Percentiles rank a stretch among this genome's conserved stretches.
Evolutionary conservation across 2,329 filamentous ascomycete species (phyloP).

Genomic region (Diaporthe capsici): DNA sequence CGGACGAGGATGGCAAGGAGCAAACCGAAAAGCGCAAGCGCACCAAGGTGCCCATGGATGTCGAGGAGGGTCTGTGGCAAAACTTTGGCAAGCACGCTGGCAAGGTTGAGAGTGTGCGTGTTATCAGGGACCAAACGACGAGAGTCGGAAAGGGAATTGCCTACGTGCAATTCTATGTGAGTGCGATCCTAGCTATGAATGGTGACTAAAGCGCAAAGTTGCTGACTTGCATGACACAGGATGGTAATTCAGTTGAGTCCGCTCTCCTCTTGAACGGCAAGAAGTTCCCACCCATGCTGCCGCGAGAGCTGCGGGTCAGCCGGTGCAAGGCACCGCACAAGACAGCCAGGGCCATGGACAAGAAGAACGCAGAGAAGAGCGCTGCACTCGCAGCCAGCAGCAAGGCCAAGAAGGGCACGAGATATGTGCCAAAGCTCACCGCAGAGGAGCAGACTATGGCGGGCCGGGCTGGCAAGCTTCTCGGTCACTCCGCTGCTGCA

Average conservation of each 20-base stretch:
- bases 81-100: constrained; percentile 81
- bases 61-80: constrained; percentile 93
- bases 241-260: constrained; percentile 90
- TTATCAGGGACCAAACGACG: constrained; percentile 90
- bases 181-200: constrained; percentile 44
- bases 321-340: constrained; percentile 83
- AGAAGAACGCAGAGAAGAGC: constrained; percentile 55
- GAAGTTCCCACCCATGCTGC: constrained; percentile 95
- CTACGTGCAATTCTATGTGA: constrained; percentile 92
- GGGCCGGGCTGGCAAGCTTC: constrained; percentile 80
- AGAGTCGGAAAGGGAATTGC: constrained; percentile 97
- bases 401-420: constrained; percentile 57
- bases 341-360: constrained; percentile 67
- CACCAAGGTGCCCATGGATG: constrained; percentile 82
- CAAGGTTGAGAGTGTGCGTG: constrained; percentile 91
- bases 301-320: constrained; percentile 85
- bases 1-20: constrained; percentile 75
- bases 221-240: constrained; percentile 57
- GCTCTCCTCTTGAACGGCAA: constrained; percentile 90
- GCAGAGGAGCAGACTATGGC: constrained; percentile 78
- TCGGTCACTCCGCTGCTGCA: constrained; percentile 76
- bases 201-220: background rate
- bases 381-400: constrained; percentile 35
- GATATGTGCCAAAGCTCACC: constrained; percentile 79
- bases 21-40: constrained; percentile 74